Evolutionary conservation across 1,284 basidiomycete genomes (phyloP).

Genomic region (Microbotryum scabiosae): DNA sequence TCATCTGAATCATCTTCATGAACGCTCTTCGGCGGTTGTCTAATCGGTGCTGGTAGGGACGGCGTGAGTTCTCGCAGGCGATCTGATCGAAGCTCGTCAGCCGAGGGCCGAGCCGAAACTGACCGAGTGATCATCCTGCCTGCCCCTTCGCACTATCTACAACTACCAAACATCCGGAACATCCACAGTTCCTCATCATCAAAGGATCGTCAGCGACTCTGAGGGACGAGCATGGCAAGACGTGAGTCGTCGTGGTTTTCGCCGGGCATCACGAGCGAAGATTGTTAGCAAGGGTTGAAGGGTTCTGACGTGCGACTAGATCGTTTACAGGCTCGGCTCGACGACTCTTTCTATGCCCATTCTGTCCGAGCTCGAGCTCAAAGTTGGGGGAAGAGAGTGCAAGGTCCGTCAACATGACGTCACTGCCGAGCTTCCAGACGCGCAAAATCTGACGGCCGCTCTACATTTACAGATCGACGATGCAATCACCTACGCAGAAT

Average conservation of each 20-base stretch:
- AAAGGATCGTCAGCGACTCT: slow-evolving; percentile 44
- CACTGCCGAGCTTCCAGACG: not conserved
- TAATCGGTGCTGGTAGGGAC: slow-evolving; percentile 30
- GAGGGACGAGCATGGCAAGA: slow-evolving; percentile 55
- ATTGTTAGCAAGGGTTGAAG: no score
- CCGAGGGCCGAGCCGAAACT: no score
- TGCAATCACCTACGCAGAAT: slow-evolving; percentile 2
- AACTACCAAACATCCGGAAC: no score
- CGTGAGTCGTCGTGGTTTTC: slow-evolving; percentile 42
- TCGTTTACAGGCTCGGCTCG: not conserved
- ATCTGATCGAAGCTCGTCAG: no score
- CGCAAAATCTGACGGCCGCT: not conserved
- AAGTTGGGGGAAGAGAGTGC: slow-evolving; percentile 8
- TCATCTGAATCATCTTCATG: no score
- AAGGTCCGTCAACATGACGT: not conserved
- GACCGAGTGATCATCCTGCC: no score
- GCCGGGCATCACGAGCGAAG: not conserved
- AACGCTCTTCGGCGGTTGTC: no score
- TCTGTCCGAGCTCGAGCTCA: slow-evolving; percentile 51
- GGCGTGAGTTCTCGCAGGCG: slow-evolving; percentile 32
- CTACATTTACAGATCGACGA: slow-evolving; percentile 1
- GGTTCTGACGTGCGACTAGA: not conserved
- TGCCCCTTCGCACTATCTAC: no score
- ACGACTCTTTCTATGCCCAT: slow-evolving; percentile 22
- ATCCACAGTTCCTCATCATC: slow-evolving; percentile 46